Percentiles rank a stretch among this genome's conserved stretches.
Conservation (phyloP, 192 early-diverging fungal genomes). For the Coemansia guatemalensis region DNA sequence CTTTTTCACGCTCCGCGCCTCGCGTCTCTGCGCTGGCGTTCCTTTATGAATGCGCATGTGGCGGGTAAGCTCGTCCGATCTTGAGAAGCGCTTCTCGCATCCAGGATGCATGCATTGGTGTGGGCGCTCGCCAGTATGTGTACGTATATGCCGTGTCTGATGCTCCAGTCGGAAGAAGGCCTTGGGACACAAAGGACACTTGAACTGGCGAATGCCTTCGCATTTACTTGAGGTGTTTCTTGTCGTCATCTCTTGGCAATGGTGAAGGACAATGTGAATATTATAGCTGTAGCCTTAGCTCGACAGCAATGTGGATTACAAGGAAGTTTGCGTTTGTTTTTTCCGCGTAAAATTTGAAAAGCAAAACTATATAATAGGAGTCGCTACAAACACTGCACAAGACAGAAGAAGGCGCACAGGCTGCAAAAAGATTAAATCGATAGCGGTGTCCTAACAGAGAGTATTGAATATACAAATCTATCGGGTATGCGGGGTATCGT, state of each 20-base stretch:
- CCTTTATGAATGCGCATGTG: conserved; percentile 58
- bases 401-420: not conserved
- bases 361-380: not conserved
- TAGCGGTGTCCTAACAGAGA: not conserved
- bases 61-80: conserved; percentile 76
- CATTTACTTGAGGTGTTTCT: conserved; percentile 44
- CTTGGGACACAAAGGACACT: conserved; percentile 71
- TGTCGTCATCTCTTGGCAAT: conserved; percentile 23
- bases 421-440: not conserved
- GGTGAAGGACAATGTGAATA: not conserved
- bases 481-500: conserved; percentile 6
- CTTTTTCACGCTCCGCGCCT: conserved; percentile 36
- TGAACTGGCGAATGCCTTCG: conserved; percentile 58
- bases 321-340: too few species aligned
- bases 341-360: too few species aligned
- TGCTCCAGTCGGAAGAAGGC: conserved; percentile 76
- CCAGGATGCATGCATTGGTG: conserved; percentile 73
- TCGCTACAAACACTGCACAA: conserved; percentile 1
- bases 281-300: not conserved
- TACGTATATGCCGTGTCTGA: conserved; percentile 77
- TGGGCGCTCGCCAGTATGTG: conserved; percentile 85
- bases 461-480: not conserved
- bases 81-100: conserved; percentile 77
- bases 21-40: conserved; percentile 39
- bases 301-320: not conserved